phyloP scores from a whole-genome alignment of 169 alveolate genomes.

The Eimeria praecox region DNA sequence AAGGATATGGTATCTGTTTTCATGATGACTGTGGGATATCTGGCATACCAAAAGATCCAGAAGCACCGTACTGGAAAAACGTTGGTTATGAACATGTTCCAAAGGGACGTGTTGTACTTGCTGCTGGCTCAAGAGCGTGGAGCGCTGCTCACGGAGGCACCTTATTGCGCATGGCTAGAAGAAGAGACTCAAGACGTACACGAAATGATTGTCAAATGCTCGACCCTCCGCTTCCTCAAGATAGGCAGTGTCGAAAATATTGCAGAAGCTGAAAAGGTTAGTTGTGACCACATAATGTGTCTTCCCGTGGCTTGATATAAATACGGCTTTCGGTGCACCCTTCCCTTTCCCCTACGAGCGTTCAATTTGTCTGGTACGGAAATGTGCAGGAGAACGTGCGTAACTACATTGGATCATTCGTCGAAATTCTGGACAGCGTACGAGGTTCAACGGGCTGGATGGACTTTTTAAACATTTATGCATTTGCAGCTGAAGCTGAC shows the following conservation, averaged over 20 bases:
- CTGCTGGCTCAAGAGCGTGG: slow-evolving; percentile 23
- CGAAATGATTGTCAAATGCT: slow-evolving; percentile 43
- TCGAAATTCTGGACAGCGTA: slow-evolving; percentile 57
- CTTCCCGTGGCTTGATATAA: background rate
- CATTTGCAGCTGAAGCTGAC: slow-evolving; percentile 70
- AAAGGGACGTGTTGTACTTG: slow-evolving; percentile 50
- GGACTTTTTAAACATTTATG: slow-evolving; percentile 23
- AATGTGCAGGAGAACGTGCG: background rate
- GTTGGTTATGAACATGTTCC: slow-evolving; percentile 52
- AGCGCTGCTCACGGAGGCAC: slow-evolving; percentile 20
- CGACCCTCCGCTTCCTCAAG: slow-evolving; percentile 71
- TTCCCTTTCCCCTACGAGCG: background rate
- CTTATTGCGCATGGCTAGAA: slow-evolving; percentile 71
- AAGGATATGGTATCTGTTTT: slow-evolving; percentile 68
- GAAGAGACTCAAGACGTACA: background rate
- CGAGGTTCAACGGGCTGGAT: slow-evolving; percentile 62
- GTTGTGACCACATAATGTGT: background rate
- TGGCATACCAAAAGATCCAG: slow-evolving; percentile 75
- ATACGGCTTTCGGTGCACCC: background rate
- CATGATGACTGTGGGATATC: slow-evolving; percentile 20
- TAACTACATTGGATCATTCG: slow-evolving; percentile 23
- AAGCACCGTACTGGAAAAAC: slow-evolving; percentile 81
- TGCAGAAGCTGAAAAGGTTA: background rate
- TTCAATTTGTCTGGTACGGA: background rate
- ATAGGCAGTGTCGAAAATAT: slow-evolving; percentile 28